phyloP scores from a whole-genome alignment of 208 protist genomes.

The Vickermania spadyakhi region DNA sequence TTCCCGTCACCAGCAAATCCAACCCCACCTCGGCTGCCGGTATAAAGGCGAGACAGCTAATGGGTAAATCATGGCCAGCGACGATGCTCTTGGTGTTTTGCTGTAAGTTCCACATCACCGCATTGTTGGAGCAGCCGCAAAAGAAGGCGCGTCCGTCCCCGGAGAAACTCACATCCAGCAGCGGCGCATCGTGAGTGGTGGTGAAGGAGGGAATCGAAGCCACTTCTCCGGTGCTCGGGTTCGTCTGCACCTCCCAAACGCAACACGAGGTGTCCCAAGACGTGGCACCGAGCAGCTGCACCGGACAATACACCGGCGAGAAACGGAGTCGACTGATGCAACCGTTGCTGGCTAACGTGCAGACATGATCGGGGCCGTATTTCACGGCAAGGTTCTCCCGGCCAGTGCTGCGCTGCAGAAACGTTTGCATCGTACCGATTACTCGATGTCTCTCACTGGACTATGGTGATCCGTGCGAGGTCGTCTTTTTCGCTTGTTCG shows the following conservation, averaged over 20 bases:
- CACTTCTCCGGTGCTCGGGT: slow-evolving; percentile 3
- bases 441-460: too few species aligned
- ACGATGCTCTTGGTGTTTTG: slow-evolving; percentile 22
- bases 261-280: slow-evolving; percentile 37
- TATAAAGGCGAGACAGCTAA: slow-evolving; percentile 38
- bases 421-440: too few species aligned
- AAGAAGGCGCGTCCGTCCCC: slow-evolving; percentile 35
- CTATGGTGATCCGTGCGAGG: too few species aligned
- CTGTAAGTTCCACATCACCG: slow-evolving; percentile 28
- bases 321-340: slow-evolving; percentile 29
- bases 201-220: slow-evolving; percentile 13
- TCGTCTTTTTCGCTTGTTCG: too few species aligned
- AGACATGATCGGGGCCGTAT: too few species aligned
- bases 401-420: too few species aligned
- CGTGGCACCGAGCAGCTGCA: slow-evolving; percentile 24
- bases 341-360: slow-evolving; percentile 15
- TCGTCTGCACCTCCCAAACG: slow-evolving; percentile 26
- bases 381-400: too few species aligned
- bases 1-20: slow-evolving; percentile 37
- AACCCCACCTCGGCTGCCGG: background rate
- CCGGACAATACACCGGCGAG: slow-evolving; percentile 18
- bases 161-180: slow-evolving; percentile 36
- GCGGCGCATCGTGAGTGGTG: slow-evolving; percentile 14
- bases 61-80: slow-evolving; percentile 35
- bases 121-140: slow-evolving; percentile 30